phyloP scores from a whole-genome alignment of 164 flowering plant genomes.

The Berberis thunbergii region DNA sequence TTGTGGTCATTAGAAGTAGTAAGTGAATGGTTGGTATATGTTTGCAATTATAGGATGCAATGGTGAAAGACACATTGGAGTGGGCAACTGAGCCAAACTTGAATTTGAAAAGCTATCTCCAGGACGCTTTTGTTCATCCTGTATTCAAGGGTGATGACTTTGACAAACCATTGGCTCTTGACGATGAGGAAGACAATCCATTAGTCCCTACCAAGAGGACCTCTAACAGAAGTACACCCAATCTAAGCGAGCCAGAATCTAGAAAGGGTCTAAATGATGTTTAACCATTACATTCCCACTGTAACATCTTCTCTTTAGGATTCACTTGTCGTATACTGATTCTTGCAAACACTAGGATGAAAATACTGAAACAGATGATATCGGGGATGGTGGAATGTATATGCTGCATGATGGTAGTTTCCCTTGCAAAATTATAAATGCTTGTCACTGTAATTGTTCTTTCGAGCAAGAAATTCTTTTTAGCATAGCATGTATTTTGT shows the following conservation, averaged over 20 bases:
- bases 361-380: too few species aligned
- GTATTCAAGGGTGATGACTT: constrained; percentile 47
- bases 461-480: too few species aligned
- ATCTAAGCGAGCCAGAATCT: constrained; percentile 33
- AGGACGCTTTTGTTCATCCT: constrained; percentile 70
- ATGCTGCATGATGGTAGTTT: too few species aligned
- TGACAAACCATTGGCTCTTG: constrained; percentile 24
- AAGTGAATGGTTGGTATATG: neutral
- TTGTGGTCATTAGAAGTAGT: neutral
- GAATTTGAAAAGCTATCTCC: constrained; percentile 49
- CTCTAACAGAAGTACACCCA: constrained; percentile 23
- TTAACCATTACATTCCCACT: neutral
- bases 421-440: too few species aligned
- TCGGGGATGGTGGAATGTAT: too few species aligned
- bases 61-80: constrained; percentile 77
- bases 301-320: neutral
- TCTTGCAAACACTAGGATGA: neutral
- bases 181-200: constrained; percentile 57
- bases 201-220: constrained; percentile 60
- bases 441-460: too few species aligned
- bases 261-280: constrained; percentile 28
- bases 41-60: constrained; percentile 47
- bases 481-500: too few species aligned
- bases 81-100: constrained; percentile 66
- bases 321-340: neutral